Percentiles rank a stretch among this genome's conserved stretches.
These are phyloP conservation scores for Neostapfia colusana DNA, from an alignment of 176 grass and related monocot species.

Conservation along the genomic window DNA sequence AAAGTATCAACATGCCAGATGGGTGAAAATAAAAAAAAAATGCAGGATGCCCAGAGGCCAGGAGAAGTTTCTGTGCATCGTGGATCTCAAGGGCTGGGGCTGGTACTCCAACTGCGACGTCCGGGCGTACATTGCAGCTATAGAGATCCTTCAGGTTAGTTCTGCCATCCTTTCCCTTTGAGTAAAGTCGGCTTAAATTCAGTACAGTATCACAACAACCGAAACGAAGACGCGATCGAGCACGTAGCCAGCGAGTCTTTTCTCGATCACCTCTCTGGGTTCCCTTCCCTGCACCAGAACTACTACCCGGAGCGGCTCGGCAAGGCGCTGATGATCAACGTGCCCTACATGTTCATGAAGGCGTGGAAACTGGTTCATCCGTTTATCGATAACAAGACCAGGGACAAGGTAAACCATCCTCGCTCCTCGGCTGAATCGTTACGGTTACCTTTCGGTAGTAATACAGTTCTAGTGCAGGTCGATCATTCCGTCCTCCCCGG, in stretches of 20 bases:
- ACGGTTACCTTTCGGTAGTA: background rate
- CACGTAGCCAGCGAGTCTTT: background rate
- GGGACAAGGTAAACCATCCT: conserved; percentile 52
- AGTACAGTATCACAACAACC: background rate
- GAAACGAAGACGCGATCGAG: background rate
- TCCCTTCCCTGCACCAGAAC: conserved; percentile 37
- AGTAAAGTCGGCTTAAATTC: background rate
- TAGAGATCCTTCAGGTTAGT: conserved; percentile 74
- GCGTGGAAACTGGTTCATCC: conserved; percentile 73
- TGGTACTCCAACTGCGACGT: conserved; percentile 69
- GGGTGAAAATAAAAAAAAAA: background rate
- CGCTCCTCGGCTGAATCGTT: background rate
- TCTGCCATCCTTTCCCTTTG: background rate
- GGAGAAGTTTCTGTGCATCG: conserved; percentile 73
- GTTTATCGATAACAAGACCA: conserved; percentile 70
- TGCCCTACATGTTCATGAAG: conserved; percentile 82
- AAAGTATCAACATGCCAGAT: background rate
- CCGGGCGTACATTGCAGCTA: conserved; percentile 52
- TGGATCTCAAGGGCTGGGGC: conserved; percentile 74
- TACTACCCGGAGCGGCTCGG: conserved; percentile 77
- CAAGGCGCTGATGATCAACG: conserved; percentile 62
- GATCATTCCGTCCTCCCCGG: background rate
- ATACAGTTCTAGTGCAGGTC: background rate
- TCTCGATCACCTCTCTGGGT: background rate
- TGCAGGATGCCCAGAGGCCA: conserved; percentile 59